phyloP scores from a whole-genome alignment of 1,284 basidiomycete genomes.

The Malassezia psittaci region DNA sequence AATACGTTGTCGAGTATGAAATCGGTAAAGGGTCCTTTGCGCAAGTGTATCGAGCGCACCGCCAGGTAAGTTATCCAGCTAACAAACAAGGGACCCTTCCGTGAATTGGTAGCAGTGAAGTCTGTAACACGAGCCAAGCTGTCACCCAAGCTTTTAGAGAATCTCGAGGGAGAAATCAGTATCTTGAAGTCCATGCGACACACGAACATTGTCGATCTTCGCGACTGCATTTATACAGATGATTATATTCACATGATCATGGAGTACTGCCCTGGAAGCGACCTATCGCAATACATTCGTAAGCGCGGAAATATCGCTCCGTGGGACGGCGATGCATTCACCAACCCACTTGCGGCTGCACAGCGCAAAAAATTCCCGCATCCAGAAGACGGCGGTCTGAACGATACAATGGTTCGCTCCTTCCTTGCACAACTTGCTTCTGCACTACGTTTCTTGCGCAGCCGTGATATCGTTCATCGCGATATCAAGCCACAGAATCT shows the following conservation, averaged over 20 bases:
- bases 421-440: conserved; percentile 90
- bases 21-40: conserved; percentile 77
- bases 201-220: conserved; percentile 80
- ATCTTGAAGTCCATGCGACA: conserved; percentile 90
- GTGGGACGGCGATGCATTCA: conserved; percentile 17
- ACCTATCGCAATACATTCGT: conserved; percentile 86
- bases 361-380: conserved; percentile 65
- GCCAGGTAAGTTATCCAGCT: conserved; percentile 6
- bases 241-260: conserved; percentile 93
- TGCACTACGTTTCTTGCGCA: conserved; percentile 81
- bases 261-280: conserved; percentile 91
- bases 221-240: conserved; percentile 86
- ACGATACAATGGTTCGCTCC: conserved; percentile 79
- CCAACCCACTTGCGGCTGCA: conserved; percentile 8
- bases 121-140: conserved; percentile 80
- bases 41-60: conserved; percentile 82
- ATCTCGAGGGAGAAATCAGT: conserved; percentile 90
- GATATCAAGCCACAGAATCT: conserved; percentile 97
- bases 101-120: conserved; percentile 71
- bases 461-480: conserved; percentile 81
- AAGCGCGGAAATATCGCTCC: conserved; percentile 28
- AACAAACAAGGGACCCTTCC: conserved; percentile 9
- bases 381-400: conserved; percentile 76
- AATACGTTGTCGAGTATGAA: conserved; percentile 53
- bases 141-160: conserved; percentile 85